Base-by-base conservation (phyloP, 2,329 filamentous ascomycete species). In the Ophiostoma sp. region DNA sequence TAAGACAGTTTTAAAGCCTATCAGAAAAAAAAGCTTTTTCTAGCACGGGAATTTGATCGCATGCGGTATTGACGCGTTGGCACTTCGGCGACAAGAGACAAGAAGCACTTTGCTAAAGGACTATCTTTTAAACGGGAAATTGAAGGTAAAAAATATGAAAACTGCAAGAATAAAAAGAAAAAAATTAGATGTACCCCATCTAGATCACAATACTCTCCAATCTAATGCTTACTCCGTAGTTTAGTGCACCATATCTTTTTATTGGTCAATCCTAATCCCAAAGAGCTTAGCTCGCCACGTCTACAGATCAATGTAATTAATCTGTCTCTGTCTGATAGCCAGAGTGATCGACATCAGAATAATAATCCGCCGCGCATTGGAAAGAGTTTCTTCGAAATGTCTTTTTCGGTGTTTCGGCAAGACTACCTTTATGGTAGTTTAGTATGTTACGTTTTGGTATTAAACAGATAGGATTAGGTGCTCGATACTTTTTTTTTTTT, bases 101-200 rank as follows among this genome's bases (percentile, higher is more conserved):
- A 31, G 23, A 57, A 57, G 52, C 52, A 57, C 52, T 57, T 57
- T 57, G 52, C 7, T 57, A 57, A 57, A 57, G 52, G 23, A n/a
- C n/a, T 23, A 27, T 57, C 23, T 23, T 4, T 57, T 57, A 27
- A 27, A 7, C 52, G 8, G n/a, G 52, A 57, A 57, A 31, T 31
- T 1, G 15, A 57, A n/a, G 20, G 17, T 6, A 20, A 48, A 48
- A 3, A 1, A 48, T 2, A 48, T 20, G 20, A 48, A 48, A 20
- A n/a, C 39, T 31, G 3, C 27, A 31, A 31, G 27, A 41, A 41
- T 1, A 41, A 41, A 15, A 13, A n/a, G n/a, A n/a, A n/a, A 48
- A 7, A 48, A 20, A 48, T 6, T n/a, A n/a, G 15, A 17, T 17
- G 15, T 15, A 17, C 44, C 44, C 44, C 44, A 48, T 48, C 44